These are phyloP conservation scores for Sporothrix brunneoviolacea DNA, from an alignment of 2,329 filamentous ascomycete species.

Conservation along the genomic window DNA sequence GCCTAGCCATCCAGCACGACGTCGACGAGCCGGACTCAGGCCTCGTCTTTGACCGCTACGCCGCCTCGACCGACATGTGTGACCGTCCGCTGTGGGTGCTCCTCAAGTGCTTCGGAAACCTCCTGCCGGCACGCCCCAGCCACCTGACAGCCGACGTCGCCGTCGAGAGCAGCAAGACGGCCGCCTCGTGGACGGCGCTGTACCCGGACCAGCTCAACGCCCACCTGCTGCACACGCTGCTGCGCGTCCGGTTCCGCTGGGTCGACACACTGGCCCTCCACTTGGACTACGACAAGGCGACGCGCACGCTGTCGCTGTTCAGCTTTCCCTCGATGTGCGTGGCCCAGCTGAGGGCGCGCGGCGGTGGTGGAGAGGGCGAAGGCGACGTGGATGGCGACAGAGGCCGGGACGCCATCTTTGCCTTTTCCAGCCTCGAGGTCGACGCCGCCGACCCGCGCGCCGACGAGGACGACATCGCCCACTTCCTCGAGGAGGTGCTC, in stretches of 20 bases:
- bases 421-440: background rate
- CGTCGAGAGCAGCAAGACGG: slow-evolving; percentile 13
- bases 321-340: slow-evolving; percentile 22
- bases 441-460: background rate
- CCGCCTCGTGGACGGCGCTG: slow-evolving; percentile 4
- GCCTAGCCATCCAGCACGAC: background rate
- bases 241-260: slow-evolving; percentile 19
- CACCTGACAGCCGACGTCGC: slow-evolving; percentile 12
- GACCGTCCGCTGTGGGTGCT: slow-evolving; percentile 14
- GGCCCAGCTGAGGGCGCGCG: slow-evolving; percentile 3
- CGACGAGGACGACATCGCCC: background rate
- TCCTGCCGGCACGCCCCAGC: slow-evolving; percentile 17
- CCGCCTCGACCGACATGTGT: slow-evolving; percentile 2
- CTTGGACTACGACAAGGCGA: slow-evolving; percentile 21
- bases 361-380: too few species aligned
- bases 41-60: background rate
- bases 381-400: background rate
- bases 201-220: slow-evolving; percentile 16
- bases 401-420: background rate
- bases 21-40: too few species aligned
- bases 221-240: slow-evolving; percentile 18
- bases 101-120: slow-evolving; percentile 20
- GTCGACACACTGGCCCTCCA: slow-evolving; percentile 21
- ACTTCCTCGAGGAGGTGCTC: background rate
- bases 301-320: slow-evolving; percentile 20